phyloP scores from a whole-genome alignment of 345 rosid genomes.

The Eucalyptus pumila region DNA sequence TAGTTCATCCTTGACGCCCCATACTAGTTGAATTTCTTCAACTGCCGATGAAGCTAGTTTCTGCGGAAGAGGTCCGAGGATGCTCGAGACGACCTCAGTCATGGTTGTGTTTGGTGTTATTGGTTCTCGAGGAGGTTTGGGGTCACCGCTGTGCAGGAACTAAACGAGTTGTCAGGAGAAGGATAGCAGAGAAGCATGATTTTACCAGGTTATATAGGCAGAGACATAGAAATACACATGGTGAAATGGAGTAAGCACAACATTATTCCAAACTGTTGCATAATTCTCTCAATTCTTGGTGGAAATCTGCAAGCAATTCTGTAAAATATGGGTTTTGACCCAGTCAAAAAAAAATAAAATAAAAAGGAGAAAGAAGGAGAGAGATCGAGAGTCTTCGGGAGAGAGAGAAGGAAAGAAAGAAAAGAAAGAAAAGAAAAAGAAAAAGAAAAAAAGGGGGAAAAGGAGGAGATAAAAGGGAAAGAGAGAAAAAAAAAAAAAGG shows the following conservation, averaged over 20 bases:
- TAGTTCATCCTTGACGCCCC: neutral
- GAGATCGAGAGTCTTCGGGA: no score
- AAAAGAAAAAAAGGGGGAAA: no score
- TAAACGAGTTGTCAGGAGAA: neutral
- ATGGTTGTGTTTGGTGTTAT: neutral
- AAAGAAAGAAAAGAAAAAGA: no score
- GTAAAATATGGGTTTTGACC: no score
- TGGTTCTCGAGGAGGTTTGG: neutral
- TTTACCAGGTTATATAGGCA: neutral
- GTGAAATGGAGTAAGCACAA: neutral
- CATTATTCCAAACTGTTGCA: neutral
- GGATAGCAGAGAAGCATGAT: neutral
- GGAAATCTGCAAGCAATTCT: neutral
- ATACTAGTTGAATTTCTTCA: neutral
- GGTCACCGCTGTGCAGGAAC: neutral
- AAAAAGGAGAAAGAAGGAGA: no score
- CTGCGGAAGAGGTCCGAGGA: neutral
- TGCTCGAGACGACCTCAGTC: neutral
- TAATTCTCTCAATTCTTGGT: neutral
- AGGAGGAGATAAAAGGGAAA: no score
- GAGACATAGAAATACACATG: neutral
- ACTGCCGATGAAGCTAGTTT: neutral
- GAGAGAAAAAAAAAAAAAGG: no score
- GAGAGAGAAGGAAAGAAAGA: no score
- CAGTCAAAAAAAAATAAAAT: no score